Evolutionary conservation across 2,329 filamentous ascomycete species (phyloP).

Genomic region (Cytospora schulzeri): DNA sequence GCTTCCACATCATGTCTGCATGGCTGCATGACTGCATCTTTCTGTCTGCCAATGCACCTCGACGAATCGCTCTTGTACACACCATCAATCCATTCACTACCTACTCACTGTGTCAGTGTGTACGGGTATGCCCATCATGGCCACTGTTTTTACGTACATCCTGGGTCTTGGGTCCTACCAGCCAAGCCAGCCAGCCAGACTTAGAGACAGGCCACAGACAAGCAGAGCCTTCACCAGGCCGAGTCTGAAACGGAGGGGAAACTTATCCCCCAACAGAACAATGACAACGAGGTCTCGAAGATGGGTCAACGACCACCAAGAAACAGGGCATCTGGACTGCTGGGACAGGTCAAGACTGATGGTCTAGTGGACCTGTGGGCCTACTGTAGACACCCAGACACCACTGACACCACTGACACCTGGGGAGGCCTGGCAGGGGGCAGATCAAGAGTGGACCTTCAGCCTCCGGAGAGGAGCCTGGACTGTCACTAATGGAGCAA

Average conservation of each 20-base stretch:
- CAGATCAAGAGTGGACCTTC: neutral
- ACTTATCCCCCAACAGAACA: neutral
- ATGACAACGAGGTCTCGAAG: neutral
- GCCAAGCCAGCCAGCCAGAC: neutral
- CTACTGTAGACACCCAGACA: neutral
- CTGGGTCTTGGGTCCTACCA: neutral
- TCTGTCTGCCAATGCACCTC: conserved; percentile 9
- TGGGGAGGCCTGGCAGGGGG: neutral
- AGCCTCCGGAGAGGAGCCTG: neutral
- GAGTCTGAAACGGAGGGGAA: neutral
- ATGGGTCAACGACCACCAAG: neutral
- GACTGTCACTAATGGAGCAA: neutral
- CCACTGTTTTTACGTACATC: neutral
- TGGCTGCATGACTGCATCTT: neutral
- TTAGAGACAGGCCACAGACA: neutral
- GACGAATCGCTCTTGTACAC: conserved; percentile 4
- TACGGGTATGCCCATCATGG: neutral
- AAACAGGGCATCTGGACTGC: neutral
- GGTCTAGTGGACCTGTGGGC: neutral
- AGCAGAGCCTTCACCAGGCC: neutral
- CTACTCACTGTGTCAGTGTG: neutral
- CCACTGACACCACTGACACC: neutral
- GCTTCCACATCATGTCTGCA: neutral
- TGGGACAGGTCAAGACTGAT: too few relatives aligned
- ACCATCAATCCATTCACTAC: neutral